Base-by-base conservation (phyloP, 1,139 yeast genomes). In the Geotrichum carabidarum region DNA sequence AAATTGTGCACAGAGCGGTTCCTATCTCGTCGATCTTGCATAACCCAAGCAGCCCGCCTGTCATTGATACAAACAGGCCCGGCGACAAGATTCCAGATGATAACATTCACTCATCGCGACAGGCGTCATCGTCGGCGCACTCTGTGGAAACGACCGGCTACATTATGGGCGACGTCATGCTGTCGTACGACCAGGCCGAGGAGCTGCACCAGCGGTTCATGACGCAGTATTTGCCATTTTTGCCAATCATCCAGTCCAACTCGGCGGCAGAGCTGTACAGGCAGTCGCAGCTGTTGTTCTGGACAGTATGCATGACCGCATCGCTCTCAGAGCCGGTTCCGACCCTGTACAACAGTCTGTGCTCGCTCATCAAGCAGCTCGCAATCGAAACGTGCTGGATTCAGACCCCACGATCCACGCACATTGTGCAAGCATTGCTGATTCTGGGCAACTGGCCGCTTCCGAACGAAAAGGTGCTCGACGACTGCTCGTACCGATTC, bases 301-400 rank as follows among this genome's bases (percentile, higher is more conserved):
- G 97, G 97, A 80, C 95, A 0, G 91, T 89, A 0, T 86, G 89
- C 73, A 74, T 87, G 47, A 89, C 95, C 0, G 95, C 96, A 0
- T 83, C 94, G 44, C 73, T 86, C 30, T 82, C 93, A 1, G 96
- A 90, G 61, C 93, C 95, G 0, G 94, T 86, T 50, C 96, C 97
- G 2, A 78, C 86, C 0, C 69, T 89, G 45, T 90, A 90, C 72
- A 81, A 82, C 72, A 79, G 86, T 43, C 74, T 90, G 50, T 85
- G 95, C 14, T 80, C 89, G 0, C 74, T 88, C 44, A 86, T 90
- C 62, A 88, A 87, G 65, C 95, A 87, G 66, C 73, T 90, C 61
- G 96, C 96, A 0, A 88, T 89, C 57, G 95, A 88, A 65, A 87
- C 95, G 0, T 89, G 96, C 70, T 88, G 96, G 95, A 83, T 89